Conservation (phyloP, 2,329 filamentous ascomycete species). For the Fusarium nematophilum region DNA sequence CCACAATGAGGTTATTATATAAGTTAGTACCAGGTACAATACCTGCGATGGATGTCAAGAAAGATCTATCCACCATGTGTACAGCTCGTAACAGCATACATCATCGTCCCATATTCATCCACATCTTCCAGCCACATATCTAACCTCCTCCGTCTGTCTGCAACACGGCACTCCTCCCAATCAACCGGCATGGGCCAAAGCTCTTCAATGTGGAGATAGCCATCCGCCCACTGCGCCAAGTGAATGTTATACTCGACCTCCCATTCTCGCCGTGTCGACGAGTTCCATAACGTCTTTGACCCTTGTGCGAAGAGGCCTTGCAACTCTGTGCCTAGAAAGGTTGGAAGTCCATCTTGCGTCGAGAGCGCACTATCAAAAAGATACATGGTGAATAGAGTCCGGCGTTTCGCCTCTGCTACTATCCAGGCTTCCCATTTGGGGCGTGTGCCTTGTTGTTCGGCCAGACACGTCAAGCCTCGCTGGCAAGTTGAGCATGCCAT, state of each 20-base stretch:
- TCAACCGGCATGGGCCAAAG: conserved; percentile 57
- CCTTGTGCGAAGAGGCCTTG: conserved; percentile 56
- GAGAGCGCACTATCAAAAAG: conserved; percentile 63
- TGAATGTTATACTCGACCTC: conserved; percentile 55
- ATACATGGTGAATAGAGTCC: conserved; percentile 64
- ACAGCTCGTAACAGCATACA: conserved; percentile 60
- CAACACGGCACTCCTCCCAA: conserved; percentile 45
- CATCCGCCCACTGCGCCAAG: conserved; percentile 55
- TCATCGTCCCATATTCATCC: conserved; percentile 66
- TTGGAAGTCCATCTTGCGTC: conserved; percentile 55
- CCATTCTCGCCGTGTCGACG: conserved; percentile 53
- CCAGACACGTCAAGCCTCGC: conserved; percentile 56
- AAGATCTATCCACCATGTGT: conserved; percentile 56
- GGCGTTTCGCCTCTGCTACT: conserved; percentile 62
- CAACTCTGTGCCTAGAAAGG: conserved; percentile 62
- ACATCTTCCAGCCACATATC: conserved; percentile 62
- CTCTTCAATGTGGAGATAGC: conserved; percentile 59
- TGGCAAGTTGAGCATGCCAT: conserved; percentile 55
- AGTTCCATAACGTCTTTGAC: conserved; percentile 57
- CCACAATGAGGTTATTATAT: no score
- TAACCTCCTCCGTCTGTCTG: conserved; percentile 51
- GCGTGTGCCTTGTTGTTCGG: conserved; percentile 52
- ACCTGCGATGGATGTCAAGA: no score
- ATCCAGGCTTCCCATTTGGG: conserved; percentile 67
- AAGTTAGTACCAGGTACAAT: no score